A percentile compares a stretch with the other conserved stretches of the same genome.
phyloP scores from a whole-genome alignment of 2,329 filamentous ascomycete genomes.

The Fusarium liriodendri region DNA sequence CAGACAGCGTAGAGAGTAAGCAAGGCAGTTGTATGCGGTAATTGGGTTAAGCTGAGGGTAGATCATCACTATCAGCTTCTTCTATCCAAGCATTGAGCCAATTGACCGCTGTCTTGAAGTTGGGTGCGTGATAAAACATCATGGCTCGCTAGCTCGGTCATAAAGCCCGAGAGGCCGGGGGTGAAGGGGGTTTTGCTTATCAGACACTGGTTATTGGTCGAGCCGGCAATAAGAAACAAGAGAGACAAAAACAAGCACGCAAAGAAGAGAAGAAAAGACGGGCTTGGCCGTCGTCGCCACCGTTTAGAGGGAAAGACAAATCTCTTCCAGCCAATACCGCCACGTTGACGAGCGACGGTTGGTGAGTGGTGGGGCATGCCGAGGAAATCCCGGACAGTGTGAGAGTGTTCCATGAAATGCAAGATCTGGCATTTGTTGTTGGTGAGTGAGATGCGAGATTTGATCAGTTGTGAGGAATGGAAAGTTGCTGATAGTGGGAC shows the following conservation, averaged over 20 bases:
- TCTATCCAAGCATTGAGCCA: neutral
- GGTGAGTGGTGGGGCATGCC: conserved; percentile 41
- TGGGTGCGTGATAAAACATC: neutral
- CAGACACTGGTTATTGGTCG: conserved; percentile 24
- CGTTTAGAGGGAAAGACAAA: neutral
- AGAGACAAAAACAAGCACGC: conserved; percentile 7
- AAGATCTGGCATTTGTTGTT: conserved; percentile 22
- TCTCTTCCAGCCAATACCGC: conserved; percentile 32
- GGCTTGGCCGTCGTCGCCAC: conserved; percentile 15
- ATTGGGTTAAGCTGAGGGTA: neutral
- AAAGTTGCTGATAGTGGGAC: conserved; percentile 31
- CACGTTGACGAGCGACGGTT: conserved; percentile 40
- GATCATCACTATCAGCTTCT: neutral
- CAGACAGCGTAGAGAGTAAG: neutral
- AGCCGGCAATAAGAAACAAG: conserved; percentile 19
- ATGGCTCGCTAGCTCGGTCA: conserved; percentile 6
- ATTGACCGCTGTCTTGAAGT: neutral
- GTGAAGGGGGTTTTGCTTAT: conserved; percentile 29
- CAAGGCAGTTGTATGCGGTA: neutral
- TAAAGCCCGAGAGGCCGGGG: neutral
- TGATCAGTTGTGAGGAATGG: neutral
- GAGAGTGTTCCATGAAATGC: conserved; percentile 1
- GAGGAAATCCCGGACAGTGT: conserved; percentile 39
- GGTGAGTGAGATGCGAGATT: conserved; percentile 3
- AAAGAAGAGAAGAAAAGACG: conserved; percentile 17